These are phyloP conservation scores for Eucalyptus sideroxylon DNA, from an alignment of 345 rosid species.

Conservation along the genomic window DNA sequence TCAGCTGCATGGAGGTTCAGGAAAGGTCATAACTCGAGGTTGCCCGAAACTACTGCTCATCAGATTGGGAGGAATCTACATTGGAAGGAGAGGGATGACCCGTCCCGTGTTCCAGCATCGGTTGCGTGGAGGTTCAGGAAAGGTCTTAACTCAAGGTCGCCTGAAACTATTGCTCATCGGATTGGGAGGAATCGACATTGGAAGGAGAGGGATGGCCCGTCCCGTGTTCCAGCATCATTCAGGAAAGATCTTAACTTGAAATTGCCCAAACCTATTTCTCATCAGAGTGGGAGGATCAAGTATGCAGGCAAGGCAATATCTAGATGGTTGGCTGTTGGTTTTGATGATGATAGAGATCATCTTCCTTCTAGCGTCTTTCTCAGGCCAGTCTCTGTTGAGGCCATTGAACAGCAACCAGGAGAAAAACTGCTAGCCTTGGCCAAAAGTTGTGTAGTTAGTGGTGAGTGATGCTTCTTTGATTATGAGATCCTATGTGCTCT, in stretches of 20 bases:
- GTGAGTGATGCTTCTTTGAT: background rate
- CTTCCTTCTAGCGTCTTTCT: slow-evolving; percentile 18
- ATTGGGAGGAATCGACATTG: background rate
- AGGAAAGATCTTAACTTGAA: slow-evolving; percentile 4
- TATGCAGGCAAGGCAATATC: slow-evolving; percentile 14
- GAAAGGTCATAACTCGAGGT: slow-evolving; percentile 4
- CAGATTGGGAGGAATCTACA: background rate
- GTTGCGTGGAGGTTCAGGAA: background rate
- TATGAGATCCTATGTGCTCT: background rate
- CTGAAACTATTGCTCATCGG: background rate
- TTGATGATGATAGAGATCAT: slow-evolving; percentile 11
- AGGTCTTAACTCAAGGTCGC: background rate
- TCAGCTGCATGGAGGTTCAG: slow-evolving; percentile 5
- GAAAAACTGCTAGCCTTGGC: slow-evolving; percentile 20
- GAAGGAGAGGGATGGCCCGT: background rate
- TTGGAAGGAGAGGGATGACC: background rate
- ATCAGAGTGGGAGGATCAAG: slow-evolving; percentile 7
- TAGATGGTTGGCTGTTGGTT: slow-evolving; percentile 42
- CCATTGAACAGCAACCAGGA: slow-evolving; percentile 4
- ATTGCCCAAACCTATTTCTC: background rate
- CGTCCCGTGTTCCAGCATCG: background rate
- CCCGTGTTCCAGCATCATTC: slow-evolving; percentile 22
- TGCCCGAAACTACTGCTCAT: background rate
- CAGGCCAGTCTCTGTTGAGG: slow-evolving; percentile 16
- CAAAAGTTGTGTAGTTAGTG: slow-evolving; percentile 1